Conservation (phyloP, 2,329 filamentous ascomycete genomes). For the Verticillium klebahnii region DNA sequence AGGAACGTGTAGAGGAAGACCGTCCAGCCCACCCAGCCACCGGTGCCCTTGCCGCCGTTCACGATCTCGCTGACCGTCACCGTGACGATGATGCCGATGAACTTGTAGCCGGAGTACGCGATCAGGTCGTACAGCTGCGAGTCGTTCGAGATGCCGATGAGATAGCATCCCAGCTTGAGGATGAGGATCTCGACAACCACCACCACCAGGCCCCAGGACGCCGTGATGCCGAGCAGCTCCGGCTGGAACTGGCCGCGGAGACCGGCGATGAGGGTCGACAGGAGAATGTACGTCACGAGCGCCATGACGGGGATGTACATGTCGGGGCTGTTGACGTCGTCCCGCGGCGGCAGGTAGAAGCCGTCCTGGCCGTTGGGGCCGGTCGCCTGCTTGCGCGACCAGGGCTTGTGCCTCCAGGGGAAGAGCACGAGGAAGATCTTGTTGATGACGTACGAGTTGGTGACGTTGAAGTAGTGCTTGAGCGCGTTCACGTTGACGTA, state of each 20-base stretch:
- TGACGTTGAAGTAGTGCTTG: constrained; percentile 99
- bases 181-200: constrained; percentile 85
- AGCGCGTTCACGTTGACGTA: constrained; percentile 90
- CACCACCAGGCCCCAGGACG: constrained; percentile 76
- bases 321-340: constrained; percentile 96
- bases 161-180: constrained; percentile 87
- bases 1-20: constrained; percentile 89
- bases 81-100: constrained; percentile 91
- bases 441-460: constrained; percentile 91
- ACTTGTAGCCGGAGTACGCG: constrained; percentile 97
- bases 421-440: constrained; percentile 93
- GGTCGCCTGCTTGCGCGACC: constrained; percentile 83
- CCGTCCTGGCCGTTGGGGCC: constrained; percentile 66
- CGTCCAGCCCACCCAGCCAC: constrained; percentile 83
- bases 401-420: constrained; percentile 95
- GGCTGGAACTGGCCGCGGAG: constrained; percentile 90
- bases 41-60: constrained; percentile 74
- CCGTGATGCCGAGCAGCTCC: constrained; percentile 85
- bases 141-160: constrained; percentile 89
- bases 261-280: constrained; percentile 86
- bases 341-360: constrained; percentile 84
- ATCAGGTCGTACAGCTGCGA: constrained; percentile 90
- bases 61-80: constrained; percentile 75
- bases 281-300: constrained; percentile 91
- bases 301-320: constrained; percentile 99